Conservation (phyloP, 441 rosid genomes). For the Croton laevigatus region DNA sequence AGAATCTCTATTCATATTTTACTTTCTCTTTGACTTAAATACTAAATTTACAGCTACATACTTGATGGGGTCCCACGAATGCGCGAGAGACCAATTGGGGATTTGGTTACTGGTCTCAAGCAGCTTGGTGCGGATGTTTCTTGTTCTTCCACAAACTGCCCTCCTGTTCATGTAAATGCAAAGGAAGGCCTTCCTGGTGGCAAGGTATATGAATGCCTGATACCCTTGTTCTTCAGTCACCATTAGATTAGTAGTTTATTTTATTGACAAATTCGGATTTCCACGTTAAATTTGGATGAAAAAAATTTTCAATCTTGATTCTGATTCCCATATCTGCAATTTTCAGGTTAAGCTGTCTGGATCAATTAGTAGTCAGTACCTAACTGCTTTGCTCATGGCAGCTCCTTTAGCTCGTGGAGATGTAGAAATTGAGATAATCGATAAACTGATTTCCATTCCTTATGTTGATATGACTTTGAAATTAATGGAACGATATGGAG, state of each 20-base stretch:
- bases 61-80: conserved; percentile 97
- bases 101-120: conserved; percentile 82
- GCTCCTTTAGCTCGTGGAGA: conserved; percentile 91
- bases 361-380: conserved; percentile 88
- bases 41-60: conserved; percentile 46
- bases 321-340: conserved; percentile 19
- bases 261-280: background rate
- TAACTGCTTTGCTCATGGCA: conserved; percentile 95
- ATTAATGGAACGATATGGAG: conserved; percentile 91
- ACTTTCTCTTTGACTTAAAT: background rate
- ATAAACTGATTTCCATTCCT: conserved; percentile 84
- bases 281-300: background rate
- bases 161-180: conserved; percentile 77
- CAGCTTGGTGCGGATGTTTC: conserved; percentile 93
- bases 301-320: conserved; percentile 9
- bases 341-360: conserved; percentile 94
- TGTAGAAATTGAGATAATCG: conserved; percentile 87
- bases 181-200: conserved; percentile 98
- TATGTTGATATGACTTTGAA: conserved; percentile 96
- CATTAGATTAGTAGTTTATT: background rate
- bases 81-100: conserved; percentile 98
- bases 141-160: conserved; percentile 75
- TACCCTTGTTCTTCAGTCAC: background rate
- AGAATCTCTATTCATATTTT: background rate
- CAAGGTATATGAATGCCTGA: conserved; percentile 43